Percentiles rank a stretch among this genome's conserved stretches.
phyloP scores from a whole-genome alignment of 768 basidiomycete genomes.

The Nidula microcarpa region DNA sequence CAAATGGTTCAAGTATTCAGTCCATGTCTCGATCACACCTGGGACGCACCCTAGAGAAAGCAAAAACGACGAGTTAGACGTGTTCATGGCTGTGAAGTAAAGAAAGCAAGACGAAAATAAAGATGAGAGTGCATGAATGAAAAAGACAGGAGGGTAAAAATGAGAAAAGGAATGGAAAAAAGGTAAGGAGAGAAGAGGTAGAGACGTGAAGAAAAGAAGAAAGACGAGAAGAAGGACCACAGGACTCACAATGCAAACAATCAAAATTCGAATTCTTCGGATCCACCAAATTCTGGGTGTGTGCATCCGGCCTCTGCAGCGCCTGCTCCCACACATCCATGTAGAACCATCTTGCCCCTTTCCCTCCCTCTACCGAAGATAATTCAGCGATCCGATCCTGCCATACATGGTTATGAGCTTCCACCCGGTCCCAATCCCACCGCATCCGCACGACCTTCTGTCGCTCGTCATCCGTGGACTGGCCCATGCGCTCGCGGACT shows the following conservation, averaged over 20 bases:
- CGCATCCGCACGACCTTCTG: slow-evolving; percentile 6
- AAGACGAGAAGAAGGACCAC: background rate
- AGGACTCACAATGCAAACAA: slow-evolving; percentile 13
- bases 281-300: slow-evolving; percentile 6
- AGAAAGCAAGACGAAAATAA: no score
- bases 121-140: no score
- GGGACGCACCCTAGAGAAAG: slow-evolving; percentile 3
- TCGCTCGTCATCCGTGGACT: background rate
- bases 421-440: slow-evolving; percentile 14
- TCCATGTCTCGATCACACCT: slow-evolving; percentile 4
- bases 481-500: slow-evolving; percentile 1
- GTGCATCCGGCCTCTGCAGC: slow-evolving; percentile 14
- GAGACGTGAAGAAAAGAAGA: no score
- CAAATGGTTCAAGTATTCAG: slow-evolving; percentile 2
- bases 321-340: slow-evolving; percentile 13
- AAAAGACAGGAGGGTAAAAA: no score
- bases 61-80: background rate
- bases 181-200: no score
- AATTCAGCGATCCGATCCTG: slow-evolving; percentile 1
- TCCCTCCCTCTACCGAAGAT: background rate
- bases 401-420: slow-evolving; percentile 10
- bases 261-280: slow-evolving; percentile 1
- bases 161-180: no score
- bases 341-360: slow-evolving; percentile 7
- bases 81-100: background rate